phyloP scores from a whole-genome alignment of 2,329 filamentous ascomycete species.

The Epichloe uncinata region DNA sequence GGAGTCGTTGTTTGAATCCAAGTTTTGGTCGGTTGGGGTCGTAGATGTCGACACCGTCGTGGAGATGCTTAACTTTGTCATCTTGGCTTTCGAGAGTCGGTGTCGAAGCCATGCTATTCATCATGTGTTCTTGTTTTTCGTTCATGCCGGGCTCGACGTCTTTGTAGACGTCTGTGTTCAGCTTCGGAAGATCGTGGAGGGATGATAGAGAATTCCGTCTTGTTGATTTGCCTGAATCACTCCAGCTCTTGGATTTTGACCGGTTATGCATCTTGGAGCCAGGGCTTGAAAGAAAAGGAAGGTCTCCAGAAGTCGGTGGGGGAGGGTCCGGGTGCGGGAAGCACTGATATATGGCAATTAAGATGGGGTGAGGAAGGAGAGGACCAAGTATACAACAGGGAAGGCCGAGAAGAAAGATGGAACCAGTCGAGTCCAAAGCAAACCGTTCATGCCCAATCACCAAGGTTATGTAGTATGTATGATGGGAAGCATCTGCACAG shows the following conservation, averaged over 20 bases:
- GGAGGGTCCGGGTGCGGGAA: neutral
- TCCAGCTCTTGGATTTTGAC: conserved; percentile 2
- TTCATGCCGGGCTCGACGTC: neutral
- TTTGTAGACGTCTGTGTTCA: neutral
- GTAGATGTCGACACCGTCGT: conserved; percentile 9
- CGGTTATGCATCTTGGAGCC: neutral
- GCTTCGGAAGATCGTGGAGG: neutral
- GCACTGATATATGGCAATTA: neutral
- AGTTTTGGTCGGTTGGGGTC: conserved; percentile 18
- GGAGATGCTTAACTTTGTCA: neutral
- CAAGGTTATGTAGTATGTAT: too few relatives aligned
- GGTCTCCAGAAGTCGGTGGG: neutral
- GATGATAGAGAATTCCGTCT: conserved; percentile 3
- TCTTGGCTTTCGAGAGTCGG: conserved; percentile 2
- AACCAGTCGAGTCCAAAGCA: neutral
- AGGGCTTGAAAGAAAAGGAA: neutral
- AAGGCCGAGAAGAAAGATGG: neutral
- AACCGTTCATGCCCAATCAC: too few relatives aligned
- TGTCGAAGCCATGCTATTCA: neutral
- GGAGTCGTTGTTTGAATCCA: conserved; percentile 29
- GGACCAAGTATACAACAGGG: neutral
- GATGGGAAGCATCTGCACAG: too few relatives aligned
- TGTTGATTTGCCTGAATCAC: conserved; percentile 1
- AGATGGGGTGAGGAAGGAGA: neutral
- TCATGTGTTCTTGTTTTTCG: neutral